Percentiles rank a stretch among this genome's conserved stretches.
These are phyloP conservation scores for Paraconiothyrium sp. DNA, from an alignment of 2,329 filamentous ascomycete genomes.

Conservation along the genomic window DNA sequence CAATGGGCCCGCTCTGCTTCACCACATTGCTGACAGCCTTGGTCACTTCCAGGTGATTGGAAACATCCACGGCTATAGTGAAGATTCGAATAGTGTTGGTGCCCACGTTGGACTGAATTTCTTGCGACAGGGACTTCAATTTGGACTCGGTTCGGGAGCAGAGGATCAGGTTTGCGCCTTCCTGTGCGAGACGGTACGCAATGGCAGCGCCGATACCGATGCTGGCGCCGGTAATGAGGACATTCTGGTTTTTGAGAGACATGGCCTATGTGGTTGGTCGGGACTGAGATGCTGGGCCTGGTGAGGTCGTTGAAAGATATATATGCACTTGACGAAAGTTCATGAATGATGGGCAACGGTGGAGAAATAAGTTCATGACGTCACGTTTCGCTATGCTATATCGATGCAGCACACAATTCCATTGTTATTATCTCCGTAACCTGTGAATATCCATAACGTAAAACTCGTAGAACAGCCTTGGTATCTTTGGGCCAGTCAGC, in stretches of 20 bases:
- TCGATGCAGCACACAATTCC: neutral
- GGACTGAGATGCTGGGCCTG: too few species aligned
- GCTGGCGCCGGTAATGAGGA: slow-evolving; percentile 52
- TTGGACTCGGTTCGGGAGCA: slow-evolving; percentile 51
- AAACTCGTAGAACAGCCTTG: neutral
- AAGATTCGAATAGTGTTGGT: slow-evolving; percentile 32
- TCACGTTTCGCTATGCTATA: neutral
- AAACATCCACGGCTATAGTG: slow-evolving; percentile 46
- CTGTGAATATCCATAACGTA: neutral
- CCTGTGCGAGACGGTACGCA: slow-evolving; percentile 49
- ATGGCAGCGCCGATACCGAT: slow-evolving; percentile 61
- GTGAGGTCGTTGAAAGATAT: neutral
- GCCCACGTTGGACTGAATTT: slow-evolving; percentile 22
- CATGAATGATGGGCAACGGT: neutral
- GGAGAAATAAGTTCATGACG: slow-evolving; percentile 7
- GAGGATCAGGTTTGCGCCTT: slow-evolving; percentile 55
- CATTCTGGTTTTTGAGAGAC: slow-evolving; percentile 37
- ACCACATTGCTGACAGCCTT: slow-evolving; percentile 31
- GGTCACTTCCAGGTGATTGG: slow-evolving; percentile 42
- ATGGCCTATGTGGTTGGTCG: slow-evolving; percentile 18
- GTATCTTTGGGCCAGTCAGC: neutral
- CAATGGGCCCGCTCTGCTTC: slow-evolving; percentile 49
- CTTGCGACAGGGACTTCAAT: slow-evolving; percentile 30
- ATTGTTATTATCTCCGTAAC: neutral
- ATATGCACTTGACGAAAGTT: neutral